Evolutionary conservation across 208 protist genomes (phyloP), one percentile per base, ranked within the genome.

Genomic region (Tritrichomonas musculus): DNA sequence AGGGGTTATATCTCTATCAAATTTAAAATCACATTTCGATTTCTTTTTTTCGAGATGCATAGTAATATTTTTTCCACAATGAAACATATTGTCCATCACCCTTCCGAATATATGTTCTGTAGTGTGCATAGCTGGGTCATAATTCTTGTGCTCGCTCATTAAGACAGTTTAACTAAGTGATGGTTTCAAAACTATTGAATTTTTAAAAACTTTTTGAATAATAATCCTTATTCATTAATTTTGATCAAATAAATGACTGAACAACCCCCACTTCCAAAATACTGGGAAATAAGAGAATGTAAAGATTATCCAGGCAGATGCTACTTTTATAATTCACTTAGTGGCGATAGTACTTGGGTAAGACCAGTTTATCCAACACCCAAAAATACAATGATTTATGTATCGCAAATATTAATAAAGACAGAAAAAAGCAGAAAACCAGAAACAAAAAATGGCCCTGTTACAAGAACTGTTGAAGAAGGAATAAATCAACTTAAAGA

Each of bases 341-440:
- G 17, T 5, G 17, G 27, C 5, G 64, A 69, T 8, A 69, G 64
- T 69, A 17, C 11, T 8, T 69, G 64, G 64, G 30, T 69, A n/a
- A 8, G 64, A 17, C 64, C 64, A 33, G 64, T 22, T 60, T 22
- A 5, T 5, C 17, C 17, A 60, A 17, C 5, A 60, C 53, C 33
- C 20, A 50, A 50, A 47, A 47, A 82, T 9, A 33, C 73, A 50
- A 50, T 82, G 41, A 49, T 88, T 60, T 88, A 88, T 39, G 47
- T 88, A 55, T 50, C 47, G 2, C 88, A 92, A 30, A 64, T 92
- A 47, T 92, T 92, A 44, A 49, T 92, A 30, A 92, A 92, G 27
- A 36, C 50, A 5, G 30, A 92, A 47, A 20, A 92, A 47, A 44
- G 30, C n/a, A 22, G 22, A 25, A 25, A 92, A 36, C 49, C 88